Evolutionary conservation across 441 rosid genomes (phyloP).

Genomic region (Mallotus repandus): DNA sequence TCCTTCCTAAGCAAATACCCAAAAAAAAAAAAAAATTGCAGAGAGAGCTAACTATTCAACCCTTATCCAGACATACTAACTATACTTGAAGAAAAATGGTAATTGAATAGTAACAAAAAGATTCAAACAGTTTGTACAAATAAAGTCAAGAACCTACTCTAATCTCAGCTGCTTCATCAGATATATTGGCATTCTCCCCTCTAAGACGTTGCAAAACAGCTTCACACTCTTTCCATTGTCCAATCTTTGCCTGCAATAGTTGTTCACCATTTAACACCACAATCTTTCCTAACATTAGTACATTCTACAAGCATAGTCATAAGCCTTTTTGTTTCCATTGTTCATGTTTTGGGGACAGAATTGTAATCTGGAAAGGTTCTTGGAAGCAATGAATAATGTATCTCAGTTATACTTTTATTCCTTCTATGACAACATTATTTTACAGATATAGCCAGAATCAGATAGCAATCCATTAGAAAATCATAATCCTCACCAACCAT

Average conservation of each 20-base stretch:
- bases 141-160: constrained; percentile 47
- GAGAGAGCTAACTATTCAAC: not conserved
- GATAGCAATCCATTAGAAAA: not conserved
- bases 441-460: not conserved
- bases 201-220: constrained; percentile 70
- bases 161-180: constrained; percentile 75
- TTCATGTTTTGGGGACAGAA: not conserved
- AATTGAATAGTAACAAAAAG: not conserved
- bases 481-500: constrained; percentile 64
- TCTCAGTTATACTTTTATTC: not conserved
- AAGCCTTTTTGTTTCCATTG: not conserved
- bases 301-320: not conserved
- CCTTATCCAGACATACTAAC: not conserved
- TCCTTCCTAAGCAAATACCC: not conserved
- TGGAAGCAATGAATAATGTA: constrained; percentile 2
- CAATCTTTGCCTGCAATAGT: constrained; percentile 65
- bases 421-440: not conserved
- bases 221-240: constrained; percentile 67
- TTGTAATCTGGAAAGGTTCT: not conserved
- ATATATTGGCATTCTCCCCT: constrained; percentile 68
- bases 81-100: not conserved
- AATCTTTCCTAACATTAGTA: not conserved
- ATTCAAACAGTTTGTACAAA: not conserved
- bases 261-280: constrained; percentile 3
- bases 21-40: not conserved